Conservation (phyloP, 2,329 filamentous ascomycete species). For the Neofusicoccum umdonicola region DNA sequence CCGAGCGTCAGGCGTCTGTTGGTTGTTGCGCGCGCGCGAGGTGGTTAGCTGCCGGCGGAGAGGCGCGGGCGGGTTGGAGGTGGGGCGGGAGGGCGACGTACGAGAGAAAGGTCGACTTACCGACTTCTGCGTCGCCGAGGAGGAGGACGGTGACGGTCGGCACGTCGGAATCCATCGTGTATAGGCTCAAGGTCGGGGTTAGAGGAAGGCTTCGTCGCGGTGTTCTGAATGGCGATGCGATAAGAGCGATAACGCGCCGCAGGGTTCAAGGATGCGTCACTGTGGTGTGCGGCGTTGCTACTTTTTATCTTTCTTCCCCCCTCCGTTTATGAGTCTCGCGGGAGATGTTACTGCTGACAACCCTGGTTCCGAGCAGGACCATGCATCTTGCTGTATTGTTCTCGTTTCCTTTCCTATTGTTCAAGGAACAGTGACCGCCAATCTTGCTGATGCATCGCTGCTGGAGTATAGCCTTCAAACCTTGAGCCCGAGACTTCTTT, state of each 20-base stretch:
- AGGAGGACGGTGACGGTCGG: constrained; percentile 53
- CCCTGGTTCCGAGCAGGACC: no score
- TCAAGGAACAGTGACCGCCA: no score
- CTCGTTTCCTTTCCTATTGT: no score
- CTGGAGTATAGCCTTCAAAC: no score
- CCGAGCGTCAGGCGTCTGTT: constrained; percentile 26
- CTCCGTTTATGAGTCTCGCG: no score
- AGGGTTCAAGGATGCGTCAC: background rate
- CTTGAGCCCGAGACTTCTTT: no score
- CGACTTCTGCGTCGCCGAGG: constrained; percentile 58
- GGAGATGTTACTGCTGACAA: no score
- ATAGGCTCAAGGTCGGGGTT: background rate
- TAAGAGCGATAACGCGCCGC: background rate
- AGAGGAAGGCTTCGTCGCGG: background rate
- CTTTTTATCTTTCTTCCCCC: no score
- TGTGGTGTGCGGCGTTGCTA: no score
- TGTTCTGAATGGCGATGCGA: background rate
- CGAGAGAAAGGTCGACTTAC: constrained; percentile 64
- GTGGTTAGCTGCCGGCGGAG: background rate
- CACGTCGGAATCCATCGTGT: constrained; percentile 15
- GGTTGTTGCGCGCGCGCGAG: background rate
- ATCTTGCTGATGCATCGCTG: no score
- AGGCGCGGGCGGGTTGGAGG: background rate
- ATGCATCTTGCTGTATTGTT: no score
- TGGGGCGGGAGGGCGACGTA: constrained; percentile 39